Evolutionary conservation across 805 yeast species (phyloP).

Genomic region (Zygoascus ofunaensis): DNA sequence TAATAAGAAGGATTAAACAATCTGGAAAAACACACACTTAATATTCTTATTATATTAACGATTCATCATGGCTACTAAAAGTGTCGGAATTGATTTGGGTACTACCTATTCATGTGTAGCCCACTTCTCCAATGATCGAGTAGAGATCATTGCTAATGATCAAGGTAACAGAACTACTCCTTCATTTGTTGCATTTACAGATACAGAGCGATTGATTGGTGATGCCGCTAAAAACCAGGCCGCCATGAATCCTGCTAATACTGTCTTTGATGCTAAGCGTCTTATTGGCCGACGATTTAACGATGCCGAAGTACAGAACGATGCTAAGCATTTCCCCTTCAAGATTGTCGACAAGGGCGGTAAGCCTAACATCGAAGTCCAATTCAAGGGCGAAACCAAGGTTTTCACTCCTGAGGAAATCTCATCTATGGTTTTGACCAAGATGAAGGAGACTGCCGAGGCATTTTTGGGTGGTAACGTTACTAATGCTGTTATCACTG

Average conservation of each 20-base stretch:
- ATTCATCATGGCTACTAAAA: conserved; percentile 34
- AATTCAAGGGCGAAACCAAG: conserved; percentile 77
- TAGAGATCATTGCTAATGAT: conserved; percentile 93
- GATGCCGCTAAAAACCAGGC: conserved; percentile 98
- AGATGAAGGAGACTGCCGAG: conserved; percentile 84
- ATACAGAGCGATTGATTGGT: conserved; percentile 86
- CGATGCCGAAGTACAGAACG: conserved; percentile 78
- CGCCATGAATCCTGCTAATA: conserved; percentile 83
- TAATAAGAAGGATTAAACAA: too few species aligned
- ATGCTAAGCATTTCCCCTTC: conserved; percentile 91
- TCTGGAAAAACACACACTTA: too few species aligned
- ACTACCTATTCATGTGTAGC: conserved; percentile 96
- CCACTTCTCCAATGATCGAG: conserved; percentile 79
- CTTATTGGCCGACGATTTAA: conserved; percentile 84
- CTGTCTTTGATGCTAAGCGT: conserved; percentile 84
- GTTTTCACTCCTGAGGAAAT: conserved; percentile 90
- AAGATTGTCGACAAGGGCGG: conserved; percentile 61
- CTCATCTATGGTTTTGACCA: conserved; percentile 82
- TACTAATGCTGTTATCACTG: conserved; percentile 78
- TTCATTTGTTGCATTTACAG: conserved; percentile 91
- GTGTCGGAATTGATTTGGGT: conserved; percentile 83
- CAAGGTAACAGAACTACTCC: conserved; percentile 99
- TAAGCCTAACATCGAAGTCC: conserved; percentile 75
- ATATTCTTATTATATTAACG: too few species aligned
- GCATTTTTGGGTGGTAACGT: conserved; percentile 71